Base-by-base conservation (phyloP, 163 green algal genomes). In the Chlamydomonas reinhardtii region DNA sequence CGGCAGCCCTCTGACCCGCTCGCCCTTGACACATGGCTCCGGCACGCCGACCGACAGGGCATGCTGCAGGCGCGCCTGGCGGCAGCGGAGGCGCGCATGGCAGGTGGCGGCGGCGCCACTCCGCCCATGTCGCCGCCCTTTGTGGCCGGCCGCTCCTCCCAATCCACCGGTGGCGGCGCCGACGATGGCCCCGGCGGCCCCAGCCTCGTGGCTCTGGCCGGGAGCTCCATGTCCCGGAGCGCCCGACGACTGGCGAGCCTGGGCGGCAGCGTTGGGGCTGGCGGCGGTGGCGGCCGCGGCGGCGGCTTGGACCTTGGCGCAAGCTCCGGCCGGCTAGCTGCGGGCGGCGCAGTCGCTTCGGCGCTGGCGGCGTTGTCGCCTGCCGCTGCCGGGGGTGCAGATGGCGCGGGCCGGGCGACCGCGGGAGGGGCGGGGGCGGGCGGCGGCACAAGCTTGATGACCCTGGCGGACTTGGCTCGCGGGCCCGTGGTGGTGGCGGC, bases 401-500 rank as follows among this genome's bases (percentile, higher is more conserved):
- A 25, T 6, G 71, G 37, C 37, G 71, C 37, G 73, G 4, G 52
- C 27, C 17, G 4, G 31, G 39, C 62, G 37, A 16, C 62, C 4
- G 62, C 16, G 29, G 62, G 27, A 29, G 25, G 25, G 0, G 25
- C 27, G 5, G n/a, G 17, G 16, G 34, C 19, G 8, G 8, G 19
- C 22, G 69, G 12, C 20, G 69, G 34, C 20, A 8, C 39, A 48
- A 25, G 8, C 25, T 0, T 25, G 4, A 14, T 17, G 29, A 34
- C 5, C 15, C 69, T 79, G 22, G 29, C 24, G 17, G 71, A 74
- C 2, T 59, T 81, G 17, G 37, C 81, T 2, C 68, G 71, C 0
- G 81, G 81, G 32, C 71, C 81, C 16, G 81, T 87, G 59, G 81
- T 87, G 71, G 81, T 76, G 27, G 71, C 37, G 59, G 81, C 81